A percentile compares a stretch with the other conserved stretches of the same genome.
These are phyloP conservation scores for Rhodamnia rubescens DNA, from an alignment of 345 rosid species.

Conservation along the genomic window DNA sequence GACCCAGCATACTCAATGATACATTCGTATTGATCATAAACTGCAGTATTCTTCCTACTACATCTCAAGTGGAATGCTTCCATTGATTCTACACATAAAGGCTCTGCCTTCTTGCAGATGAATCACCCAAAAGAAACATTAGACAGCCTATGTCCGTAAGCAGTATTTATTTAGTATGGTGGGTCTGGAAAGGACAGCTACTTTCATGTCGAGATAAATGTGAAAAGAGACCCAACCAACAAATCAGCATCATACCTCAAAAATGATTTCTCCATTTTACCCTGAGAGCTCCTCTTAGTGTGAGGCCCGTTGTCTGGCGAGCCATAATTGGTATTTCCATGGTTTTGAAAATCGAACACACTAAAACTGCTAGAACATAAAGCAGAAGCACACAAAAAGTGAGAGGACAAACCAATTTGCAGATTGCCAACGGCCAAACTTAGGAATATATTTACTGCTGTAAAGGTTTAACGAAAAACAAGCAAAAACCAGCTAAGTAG, in stretches of 20 bases:
- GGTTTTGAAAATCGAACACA: slow-evolving; percentile 69
- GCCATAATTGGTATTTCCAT: slow-evolving; percentile 83
- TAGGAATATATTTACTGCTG: not conserved
- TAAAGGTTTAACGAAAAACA: not conserved
- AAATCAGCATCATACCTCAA: slow-evolving; percentile 41
- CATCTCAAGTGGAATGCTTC: not conserved
- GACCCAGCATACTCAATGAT: not conserved
- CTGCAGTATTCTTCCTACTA: not conserved
- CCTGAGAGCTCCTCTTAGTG: slow-evolving; percentile 77
- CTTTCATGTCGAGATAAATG: not conserved
- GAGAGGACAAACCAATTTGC: not conserved
- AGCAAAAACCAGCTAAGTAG: not conserved
- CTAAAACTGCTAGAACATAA: slow-evolving; percentile 55
- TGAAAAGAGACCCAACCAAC: not conserved
- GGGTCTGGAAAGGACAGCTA: not conserved
- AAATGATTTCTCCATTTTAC: slow-evolving; percentile 98
- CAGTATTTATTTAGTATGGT: not conserved
- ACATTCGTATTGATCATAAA: not conserved
- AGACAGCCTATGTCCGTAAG: not conserved
- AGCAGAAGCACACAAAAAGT: not conserved
- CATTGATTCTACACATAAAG: not conserved
- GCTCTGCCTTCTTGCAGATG: not conserved
- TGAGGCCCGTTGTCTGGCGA: slow-evolving; percentile 48
- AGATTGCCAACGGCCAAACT: not conserved
- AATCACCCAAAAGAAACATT: not conserved